A percentile compares a stretch with the other conserved stretches of the same genome.
These are phyloP conservation scores for Corynespora cassiicola DNA, from an alignment of 2,329 filamentous ascomycete genomes.

Conservation along the genomic window DNA sequence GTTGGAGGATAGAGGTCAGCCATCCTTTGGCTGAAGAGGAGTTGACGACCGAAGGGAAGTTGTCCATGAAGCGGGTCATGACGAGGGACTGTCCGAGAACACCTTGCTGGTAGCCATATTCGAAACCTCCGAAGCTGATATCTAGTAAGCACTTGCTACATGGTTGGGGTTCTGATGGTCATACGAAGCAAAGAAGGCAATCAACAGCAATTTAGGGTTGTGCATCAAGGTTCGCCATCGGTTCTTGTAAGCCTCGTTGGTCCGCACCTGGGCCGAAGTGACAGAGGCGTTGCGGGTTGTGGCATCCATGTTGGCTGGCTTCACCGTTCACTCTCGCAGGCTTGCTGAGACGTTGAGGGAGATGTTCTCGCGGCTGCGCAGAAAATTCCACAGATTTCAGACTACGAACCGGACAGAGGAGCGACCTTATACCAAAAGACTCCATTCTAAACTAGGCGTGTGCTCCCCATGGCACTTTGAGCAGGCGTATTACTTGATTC, in stretches of 20 bases:
- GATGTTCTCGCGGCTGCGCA: too few relatives aligned
- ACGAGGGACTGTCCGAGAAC: slow-evolving; percentile 62
- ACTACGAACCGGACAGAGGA: too few relatives aligned
- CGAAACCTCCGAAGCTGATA: slow-evolving; percentile 59
- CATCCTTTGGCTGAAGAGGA: slow-evolving; percentile 58
- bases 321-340: slow-evolving; percentile 32
- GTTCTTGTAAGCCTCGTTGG: slow-evolving; percentile 32
- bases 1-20: slow-evolving; percentile 60
- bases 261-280: slow-evolving; percentile 29
- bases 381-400: too few relatives aligned
- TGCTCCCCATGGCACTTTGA: too few relatives aligned
- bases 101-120: slow-evolving; percentile 63
- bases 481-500: too few relatives aligned
- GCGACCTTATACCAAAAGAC: too few relatives aligned
- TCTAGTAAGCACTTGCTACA: too few relatives aligned
- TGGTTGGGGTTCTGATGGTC: too few relatives aligned
- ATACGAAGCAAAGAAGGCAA: slow-evolving; percentile 40
- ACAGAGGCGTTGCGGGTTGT: slow-evolving; percentile 28
- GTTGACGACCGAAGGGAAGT: slow-evolving; percentile 57
- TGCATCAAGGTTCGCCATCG: slow-evolving; percentile 31
- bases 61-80: slow-evolving; percentile 58
- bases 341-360: too few relatives aligned
- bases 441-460: too few relatives aligned
- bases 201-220: slow-evolving; percentile 36
- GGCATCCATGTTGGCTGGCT: slow-evolving; percentile 28